These are phyloP conservation scores for Wallemia hederae DNA, from an alignment of 1,284 basidiomycete genomes.

Conservation along the genomic window DNA sequence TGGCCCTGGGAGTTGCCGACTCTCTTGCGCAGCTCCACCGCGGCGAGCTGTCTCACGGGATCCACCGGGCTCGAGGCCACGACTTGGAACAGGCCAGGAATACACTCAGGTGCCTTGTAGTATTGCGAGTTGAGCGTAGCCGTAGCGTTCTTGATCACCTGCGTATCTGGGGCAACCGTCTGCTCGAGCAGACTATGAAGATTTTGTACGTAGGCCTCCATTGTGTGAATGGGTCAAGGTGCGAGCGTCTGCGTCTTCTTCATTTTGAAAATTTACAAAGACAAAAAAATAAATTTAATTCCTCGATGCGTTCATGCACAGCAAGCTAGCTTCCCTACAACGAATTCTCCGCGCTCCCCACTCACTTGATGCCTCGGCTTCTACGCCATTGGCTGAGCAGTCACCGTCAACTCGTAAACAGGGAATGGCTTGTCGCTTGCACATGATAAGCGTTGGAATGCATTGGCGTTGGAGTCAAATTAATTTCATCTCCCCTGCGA, in stretches of 20 bases:
- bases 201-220: constrained; percentile 25
- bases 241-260: background rate
- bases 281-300: background rate
- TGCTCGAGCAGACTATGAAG: constrained; percentile 59
- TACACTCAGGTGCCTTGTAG: constrained; percentile 70
- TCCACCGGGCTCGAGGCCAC: constrained; percentile 52
- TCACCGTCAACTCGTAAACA: no score
- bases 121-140: constrained; percentile 63
- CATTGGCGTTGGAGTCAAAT: no score
- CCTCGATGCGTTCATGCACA: no score
- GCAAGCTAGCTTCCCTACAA: no score
- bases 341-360: no score
- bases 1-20: constrained; percentile 48
- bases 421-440: no score
- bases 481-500: no score
- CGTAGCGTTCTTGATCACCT: constrained; percentile 65
- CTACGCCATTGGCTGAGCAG: no score
- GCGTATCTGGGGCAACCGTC: constrained; percentile 59
- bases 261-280: background rate
- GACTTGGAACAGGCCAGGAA: constrained; percentile 70
- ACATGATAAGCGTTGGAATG: no score
- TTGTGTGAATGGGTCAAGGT: background rate
- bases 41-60: constrained; percentile 60
- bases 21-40: constrained; percentile 92
- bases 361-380: no score